Percentiles rank a stretch among this genome's conserved stretches.
Conservation (phyloP, 345 rosid species). For the Eutrema japonicum region DNA sequence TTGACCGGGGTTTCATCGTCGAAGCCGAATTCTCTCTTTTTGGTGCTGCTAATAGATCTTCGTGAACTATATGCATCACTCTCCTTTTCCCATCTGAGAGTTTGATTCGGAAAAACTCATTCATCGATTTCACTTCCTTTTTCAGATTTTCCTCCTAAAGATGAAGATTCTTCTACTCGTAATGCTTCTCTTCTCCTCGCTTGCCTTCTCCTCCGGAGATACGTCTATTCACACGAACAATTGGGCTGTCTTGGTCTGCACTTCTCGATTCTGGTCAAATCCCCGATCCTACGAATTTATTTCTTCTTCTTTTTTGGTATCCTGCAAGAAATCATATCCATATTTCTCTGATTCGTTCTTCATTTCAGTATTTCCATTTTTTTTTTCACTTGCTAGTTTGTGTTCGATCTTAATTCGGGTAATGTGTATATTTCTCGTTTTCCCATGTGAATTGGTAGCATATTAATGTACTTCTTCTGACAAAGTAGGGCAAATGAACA, state of each 20-base stretch:
- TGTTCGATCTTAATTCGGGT: neutral
- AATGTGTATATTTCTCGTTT: neutral
- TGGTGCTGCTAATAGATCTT: neutral
- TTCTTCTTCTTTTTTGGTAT: too few species aligned
- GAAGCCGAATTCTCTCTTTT: neutral
- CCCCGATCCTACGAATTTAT: neutral
- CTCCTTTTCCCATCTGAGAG: constrained; percentile 16
- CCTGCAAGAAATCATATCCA: too few species aligned
- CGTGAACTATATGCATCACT: neutral
- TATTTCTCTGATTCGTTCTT: too few species aligned
- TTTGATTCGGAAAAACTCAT: constrained; percentile 24
- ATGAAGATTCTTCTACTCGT: constrained; percentile 39
- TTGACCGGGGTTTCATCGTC: neutral
- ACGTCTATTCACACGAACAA: constrained; percentile 86
- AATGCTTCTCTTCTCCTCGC: constrained; percentile 44
- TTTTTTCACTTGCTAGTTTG: neutral
- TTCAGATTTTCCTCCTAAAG: constrained; percentile 6
- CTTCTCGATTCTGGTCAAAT: constrained; percentile 91
- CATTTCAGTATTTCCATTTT: too few species aligned
- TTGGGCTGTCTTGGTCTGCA: constrained; percentile 99
- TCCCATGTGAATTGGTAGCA: neutral
- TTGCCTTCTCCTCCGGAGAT: constrained; percentile 58
- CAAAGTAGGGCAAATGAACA: neutral
- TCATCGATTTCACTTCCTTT: constrained; percentile 8
- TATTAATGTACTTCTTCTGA: constrained; percentile 3